Conservation (phyloP, 23 red algal genomes). For the Cyanidioschyzon merolae region DNA sequence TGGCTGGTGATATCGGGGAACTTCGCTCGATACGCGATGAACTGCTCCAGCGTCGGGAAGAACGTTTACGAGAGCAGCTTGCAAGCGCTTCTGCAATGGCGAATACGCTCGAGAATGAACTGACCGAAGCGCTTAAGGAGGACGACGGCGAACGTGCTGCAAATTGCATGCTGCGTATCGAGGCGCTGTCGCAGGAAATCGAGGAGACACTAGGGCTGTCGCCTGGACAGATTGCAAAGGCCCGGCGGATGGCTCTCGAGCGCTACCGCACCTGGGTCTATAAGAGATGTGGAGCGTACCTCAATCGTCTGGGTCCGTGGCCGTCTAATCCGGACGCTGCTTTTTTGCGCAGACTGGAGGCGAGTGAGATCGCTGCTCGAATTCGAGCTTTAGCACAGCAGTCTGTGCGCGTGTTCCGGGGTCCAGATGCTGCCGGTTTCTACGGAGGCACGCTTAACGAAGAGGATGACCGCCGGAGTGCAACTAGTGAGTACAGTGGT, state of each 20-base stretch:
- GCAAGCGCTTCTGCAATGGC: not conserved
- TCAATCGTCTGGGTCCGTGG: slow-evolving; percentile 7
- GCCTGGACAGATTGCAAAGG: not conserved
- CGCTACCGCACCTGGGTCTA: slow-evolving; percentile 8
- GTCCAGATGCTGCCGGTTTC: not conserved
- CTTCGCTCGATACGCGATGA: slow-evolving; percentile 1
- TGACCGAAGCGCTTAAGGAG: not conserved
- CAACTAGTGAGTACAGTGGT: not conserved
- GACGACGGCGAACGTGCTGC: slow-evolving; percentile 10
- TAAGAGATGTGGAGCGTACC: not conserved
- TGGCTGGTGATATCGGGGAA: not conserved
- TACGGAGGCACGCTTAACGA: not conserved
- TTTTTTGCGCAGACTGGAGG: not conserved
- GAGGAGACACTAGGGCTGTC: not conserved
- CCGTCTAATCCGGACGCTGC: not conserved
- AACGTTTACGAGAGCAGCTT: not conserved
- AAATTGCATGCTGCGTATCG: slow-evolving; percentile 1
- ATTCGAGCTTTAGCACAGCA: slow-evolving; percentile 7
- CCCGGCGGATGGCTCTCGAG: not conserved
- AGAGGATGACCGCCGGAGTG: not conserved
- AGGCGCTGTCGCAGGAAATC: not conserved
- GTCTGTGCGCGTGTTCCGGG: not conserved
- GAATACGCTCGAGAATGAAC: not conserved
- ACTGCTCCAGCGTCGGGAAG: slow-evolving; percentile 4
- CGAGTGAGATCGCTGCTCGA: not conserved